These are phyloP conservation scores for Potentilla sterilis DNA, from an alignment of 306 rosid species.

Conservation along the genomic window DNA sequence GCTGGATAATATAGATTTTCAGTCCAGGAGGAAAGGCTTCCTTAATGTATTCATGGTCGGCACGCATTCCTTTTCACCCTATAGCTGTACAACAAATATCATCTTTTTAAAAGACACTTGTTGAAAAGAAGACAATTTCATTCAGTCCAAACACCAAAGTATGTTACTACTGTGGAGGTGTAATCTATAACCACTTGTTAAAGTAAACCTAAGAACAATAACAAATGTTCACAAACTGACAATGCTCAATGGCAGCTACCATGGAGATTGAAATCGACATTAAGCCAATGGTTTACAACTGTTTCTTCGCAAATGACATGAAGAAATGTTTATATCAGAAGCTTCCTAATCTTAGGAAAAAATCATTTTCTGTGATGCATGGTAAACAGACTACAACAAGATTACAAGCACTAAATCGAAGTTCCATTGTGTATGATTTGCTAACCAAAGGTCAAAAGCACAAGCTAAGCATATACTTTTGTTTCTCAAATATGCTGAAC, in stretches of 20 bases:
- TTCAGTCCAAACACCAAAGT: not conserved
- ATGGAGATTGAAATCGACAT: not conserved
- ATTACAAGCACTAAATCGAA: not conserved
- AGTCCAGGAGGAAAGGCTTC: not conserved
- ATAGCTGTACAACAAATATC: not conserved
- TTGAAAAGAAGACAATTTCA: not conserved
- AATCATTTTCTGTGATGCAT: not conserved
- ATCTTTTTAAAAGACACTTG: not conserved
- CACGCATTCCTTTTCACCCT: not conserved
- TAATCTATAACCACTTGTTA: not conserved
- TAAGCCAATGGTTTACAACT: not conserved
- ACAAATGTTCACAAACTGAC: not conserved
- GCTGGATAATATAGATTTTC: not conserved
- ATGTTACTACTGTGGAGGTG: not conserved
- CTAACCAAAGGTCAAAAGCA: not conserved
- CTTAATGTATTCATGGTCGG: conserved; percentile 8
- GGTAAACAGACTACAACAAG: not conserved
- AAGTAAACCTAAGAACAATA: not conserved
- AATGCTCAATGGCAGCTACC: not conserved
- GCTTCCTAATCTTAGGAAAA: not conserved
- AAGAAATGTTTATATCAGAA: not conserved
- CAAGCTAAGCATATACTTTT: not conserved
- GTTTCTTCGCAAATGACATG: conserved; percentile 2
- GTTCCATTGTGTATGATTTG: not conserved
- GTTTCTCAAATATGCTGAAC: not conserved